These are phyloP conservation scores for Lichtheimia corymbifera DNA, from an alignment of 371 early-diverging fungal genomes.

Conservation along the genomic window DNA sequence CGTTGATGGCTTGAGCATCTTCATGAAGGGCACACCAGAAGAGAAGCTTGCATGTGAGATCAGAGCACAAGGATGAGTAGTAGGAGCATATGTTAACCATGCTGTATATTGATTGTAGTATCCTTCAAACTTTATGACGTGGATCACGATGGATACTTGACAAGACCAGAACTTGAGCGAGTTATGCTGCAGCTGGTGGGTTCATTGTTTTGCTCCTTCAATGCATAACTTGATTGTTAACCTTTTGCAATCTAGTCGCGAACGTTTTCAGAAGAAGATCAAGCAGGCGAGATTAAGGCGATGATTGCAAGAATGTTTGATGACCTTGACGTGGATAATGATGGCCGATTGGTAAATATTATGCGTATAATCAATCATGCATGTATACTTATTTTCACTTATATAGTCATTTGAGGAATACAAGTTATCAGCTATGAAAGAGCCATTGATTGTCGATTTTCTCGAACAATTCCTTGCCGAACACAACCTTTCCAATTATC, in stretches of 20 bases:
- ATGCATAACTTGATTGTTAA: background rate
- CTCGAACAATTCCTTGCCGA: constrained; percentile 70
- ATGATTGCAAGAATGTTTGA: constrained; percentile 74
- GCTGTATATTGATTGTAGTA: constrained; percentile 42
- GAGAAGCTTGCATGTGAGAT: constrained; percentile 77
- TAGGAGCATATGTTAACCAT: too few species aligned
- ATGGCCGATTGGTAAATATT: constrained; percentile 66
- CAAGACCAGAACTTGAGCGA: constrained; percentile 72
- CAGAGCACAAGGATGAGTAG: background rate
- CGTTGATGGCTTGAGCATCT: constrained; percentile 74
- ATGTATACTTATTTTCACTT: background rate
- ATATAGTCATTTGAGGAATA: constrained; percentile 75
- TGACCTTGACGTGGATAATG: constrained; percentile 83
- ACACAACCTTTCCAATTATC: constrained; percentile 46
- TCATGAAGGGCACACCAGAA: constrained; percentile 80
- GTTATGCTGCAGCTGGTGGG: constrained; percentile 77
- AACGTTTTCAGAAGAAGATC: constrained; percentile 73
- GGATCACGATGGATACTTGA: constrained; percentile 78
- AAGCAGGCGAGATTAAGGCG: constrained; percentile 63
- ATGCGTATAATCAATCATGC: background rate
- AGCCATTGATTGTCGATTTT: constrained; percentile 81
- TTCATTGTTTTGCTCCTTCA: background rate
- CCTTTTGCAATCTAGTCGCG: constrained; percentile 35
- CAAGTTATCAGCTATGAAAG: constrained; percentile 82
- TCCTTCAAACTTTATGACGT: constrained; percentile 84